These are phyloP conservation scores for Pseudopithomyces chartarum DNA, from an alignment of 2,329 filamentous ascomycete species.

Conservation along the genomic window DNA sequence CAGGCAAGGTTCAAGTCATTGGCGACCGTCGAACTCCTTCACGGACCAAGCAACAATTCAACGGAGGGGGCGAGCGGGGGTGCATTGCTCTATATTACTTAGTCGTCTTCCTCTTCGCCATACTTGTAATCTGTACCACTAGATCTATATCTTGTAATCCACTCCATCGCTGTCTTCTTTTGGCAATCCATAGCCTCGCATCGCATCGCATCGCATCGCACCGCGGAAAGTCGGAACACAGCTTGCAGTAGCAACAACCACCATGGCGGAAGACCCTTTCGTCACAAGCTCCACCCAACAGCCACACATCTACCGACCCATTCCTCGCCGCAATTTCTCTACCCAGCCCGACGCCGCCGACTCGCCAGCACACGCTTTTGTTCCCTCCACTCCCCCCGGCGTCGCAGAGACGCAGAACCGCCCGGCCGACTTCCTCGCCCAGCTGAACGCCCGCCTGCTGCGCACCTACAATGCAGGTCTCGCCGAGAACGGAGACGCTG, in stretches of 20 bases:
- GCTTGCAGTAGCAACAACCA: slow-evolving; percentile 4
- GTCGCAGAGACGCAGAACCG: slow-evolving; percentile 26
- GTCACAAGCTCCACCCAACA: slow-evolving; percentile 23
- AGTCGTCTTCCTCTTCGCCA: background rate
- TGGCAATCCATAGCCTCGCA: too few relatives aligned
- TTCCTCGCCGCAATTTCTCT: slow-evolving; percentile 43
- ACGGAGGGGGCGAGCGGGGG: slow-evolving; percentile 6
- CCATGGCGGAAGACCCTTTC: slow-evolving; percentile 38
- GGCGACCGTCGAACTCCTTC: background rate
- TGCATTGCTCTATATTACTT: background rate
- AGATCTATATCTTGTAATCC: slow-evolving; percentile 9
- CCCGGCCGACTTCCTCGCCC: slow-evolving; percentile 41
- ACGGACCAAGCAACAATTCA: slow-evolving; percentile 12
- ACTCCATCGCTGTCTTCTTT: background rate
- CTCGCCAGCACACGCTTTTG: slow-evolving; percentile 30
- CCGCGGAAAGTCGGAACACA: background rate
- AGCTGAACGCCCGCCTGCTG: slow-evolving; percentile 43
- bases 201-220: too few relatives aligned
- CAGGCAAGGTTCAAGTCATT: slow-evolving; percentile 2
- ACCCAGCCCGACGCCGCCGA: slow-evolving; percentile 28
- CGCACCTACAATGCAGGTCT: slow-evolving; percentile 31
- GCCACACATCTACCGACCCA: slow-evolving; percentile 44
- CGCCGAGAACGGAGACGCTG: slow-evolving; percentile 23
- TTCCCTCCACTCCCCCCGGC: slow-evolving; percentile 21
- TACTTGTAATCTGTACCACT: background rate